Evolutionary conservation across 441 rosid genomes (phyloP).

Genomic region (Corymbia calophylla): DNA sequence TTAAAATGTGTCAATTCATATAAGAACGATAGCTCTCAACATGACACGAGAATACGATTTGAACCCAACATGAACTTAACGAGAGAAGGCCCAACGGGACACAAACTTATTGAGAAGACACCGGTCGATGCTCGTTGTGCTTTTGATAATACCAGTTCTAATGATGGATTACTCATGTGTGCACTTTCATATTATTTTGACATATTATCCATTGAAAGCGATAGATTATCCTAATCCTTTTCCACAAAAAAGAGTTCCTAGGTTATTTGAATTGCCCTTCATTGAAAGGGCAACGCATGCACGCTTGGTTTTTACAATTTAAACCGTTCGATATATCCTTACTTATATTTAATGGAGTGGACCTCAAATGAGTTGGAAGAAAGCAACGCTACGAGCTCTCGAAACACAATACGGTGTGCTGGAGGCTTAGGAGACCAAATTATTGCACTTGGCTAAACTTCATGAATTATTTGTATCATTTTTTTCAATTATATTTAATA

Average conservation of each 20-base stretch:
- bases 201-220: no score
- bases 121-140: background rate
- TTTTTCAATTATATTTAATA: no score
- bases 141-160: background rate
- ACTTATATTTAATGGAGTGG: background rate
- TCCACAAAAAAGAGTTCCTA: no score
- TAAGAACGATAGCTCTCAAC: rapidly evolving
- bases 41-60: rapidly evolving
- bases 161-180: background rate
- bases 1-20: background rate
- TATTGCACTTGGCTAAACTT: no score
- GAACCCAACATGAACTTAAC: rapidly evolving
- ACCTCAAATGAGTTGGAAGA: background rate
- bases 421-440: no score
- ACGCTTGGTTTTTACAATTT: no score
- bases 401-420: background rate
- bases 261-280: no score
- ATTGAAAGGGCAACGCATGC: no score
- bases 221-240: no score
- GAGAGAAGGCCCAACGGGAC: rapidly evolving
- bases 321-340: no score
- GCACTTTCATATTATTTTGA: no score
- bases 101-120: rapidly evolving
- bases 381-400: background rate
- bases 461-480: no score